Evolutionary conservation across 1,284 basidiomycete species (phyloP), one percentile per base, ranked within the genome.

Genomic region (Fomitopsis betulina): DNA sequence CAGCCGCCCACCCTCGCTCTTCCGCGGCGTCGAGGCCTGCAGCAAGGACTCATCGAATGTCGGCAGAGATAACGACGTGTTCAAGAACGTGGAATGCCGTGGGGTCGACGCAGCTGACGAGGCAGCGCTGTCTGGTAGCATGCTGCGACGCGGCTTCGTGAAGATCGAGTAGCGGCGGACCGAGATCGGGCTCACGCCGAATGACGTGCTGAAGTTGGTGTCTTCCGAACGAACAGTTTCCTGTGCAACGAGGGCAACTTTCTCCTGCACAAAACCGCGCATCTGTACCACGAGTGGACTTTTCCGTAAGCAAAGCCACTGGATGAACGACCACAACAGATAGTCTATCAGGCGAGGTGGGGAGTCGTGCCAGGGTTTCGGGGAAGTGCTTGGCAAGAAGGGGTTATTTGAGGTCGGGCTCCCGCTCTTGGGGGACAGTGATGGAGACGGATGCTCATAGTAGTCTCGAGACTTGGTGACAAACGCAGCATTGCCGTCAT

Each of bases 291-390:
- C 73, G 17, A 93, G 75, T 0, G 90, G 88, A 35, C 74, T 84
- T 21, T 83, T 80, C 63, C 82, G 82, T 0, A 85, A 76, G 59
- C 82, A 86, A 6, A 89, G 68, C 55, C 90, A 78, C 65, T 92
- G 87, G 42, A 90, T 75, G 30, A 86, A 68, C 0, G 87, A 90
- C 89, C 89, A 93, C 30, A 87, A 76, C 37, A 85, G 75, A 68
- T 90, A 91, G 68, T 93, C 91, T 4, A 90, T 75, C 37, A 86
- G 72, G 32, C 86, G 77, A 3, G 86, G 86, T 68, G 60, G 70
- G 51, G 63, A 53, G 60, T 62, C 62, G 45, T 60, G 58, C 42
- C 61, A 63, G 32, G 58, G 5, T 32, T 56, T 64, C 15, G 71
- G 69, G 0, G 49, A 21, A 15, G 5, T 3, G 32, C 49, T 35